Base-by-base conservation (phyloP, 257 asterid species). In the Rubia yunnanensis region DNA sequence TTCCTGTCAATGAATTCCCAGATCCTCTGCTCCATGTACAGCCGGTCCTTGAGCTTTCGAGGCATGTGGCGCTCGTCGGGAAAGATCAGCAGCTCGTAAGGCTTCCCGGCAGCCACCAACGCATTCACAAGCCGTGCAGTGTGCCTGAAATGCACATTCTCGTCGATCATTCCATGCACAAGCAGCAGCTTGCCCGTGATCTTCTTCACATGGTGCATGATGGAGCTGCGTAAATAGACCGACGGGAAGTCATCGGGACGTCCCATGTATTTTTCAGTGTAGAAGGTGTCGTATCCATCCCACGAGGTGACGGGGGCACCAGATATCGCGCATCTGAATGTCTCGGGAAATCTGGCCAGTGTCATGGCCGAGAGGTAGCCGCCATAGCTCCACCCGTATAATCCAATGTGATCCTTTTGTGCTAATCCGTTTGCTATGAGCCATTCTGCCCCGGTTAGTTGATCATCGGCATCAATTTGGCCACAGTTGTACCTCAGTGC, bases 21-120 rank as follows among this genome's bases (percentile, higher is more conserved):
- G 41, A 92, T 92, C 78, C 96, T 89, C 85, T 84, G 86, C 53
- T 92, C 98, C 96, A 92, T 87, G 67, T 92, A 89, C 24, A 87
- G 70, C 0, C 96, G 81, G 64, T 92, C 96, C 77, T 74, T 64
- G 5, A 70, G 67, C 20, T 82, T 52, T 1, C 95, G 89, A 22
- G 98, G 98, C 94, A 85, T 84, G 85, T 92, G 98, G 0, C 98
- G 87, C 60, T 89, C 98, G n/a, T 92, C 96, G 0, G 98, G 98
- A 70, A 89, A 89, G 14, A 89, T 83, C 85, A 92, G 65, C 74
- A 89, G 34, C 55, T 92, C 98, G 2, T 87, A 89, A 58, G 73
- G 38, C 86, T 83, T 89, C 62, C 94, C 66, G 7, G 91, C 91
- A 6, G 80, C 83, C 67, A 85, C 89, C 7, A 92, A 87, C 0